Evolutionary conservation across 106 monocot species (phyloP).

Genomic region (Triglochin maritima): DNA sequence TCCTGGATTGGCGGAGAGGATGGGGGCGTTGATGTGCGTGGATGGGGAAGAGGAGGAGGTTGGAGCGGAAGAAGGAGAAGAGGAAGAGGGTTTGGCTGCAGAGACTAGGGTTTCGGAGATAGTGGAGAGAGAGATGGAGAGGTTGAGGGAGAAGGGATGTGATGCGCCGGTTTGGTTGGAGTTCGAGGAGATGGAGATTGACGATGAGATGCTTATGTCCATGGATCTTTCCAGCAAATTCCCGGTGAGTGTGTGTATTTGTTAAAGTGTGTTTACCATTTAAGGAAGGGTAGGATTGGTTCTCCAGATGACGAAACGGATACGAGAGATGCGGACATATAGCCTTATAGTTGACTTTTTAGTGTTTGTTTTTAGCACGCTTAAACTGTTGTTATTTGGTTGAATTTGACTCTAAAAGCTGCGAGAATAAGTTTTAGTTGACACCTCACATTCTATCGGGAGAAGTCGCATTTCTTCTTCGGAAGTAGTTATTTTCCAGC

Average conservation of each 20-base stretch:
- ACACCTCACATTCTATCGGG: no score
- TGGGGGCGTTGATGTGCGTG: conserved; percentile 94
- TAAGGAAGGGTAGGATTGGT: no score
- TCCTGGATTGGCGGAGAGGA: conserved; percentile 76
- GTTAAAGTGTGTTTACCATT: no score
- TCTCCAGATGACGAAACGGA: no score
- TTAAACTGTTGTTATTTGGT: no score
- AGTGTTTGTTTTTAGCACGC: no score
- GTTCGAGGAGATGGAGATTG: conserved; percentile 77
- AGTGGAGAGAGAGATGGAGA: conserved; percentile 47
- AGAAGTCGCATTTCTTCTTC: no score
- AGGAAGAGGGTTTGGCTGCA: background rate
- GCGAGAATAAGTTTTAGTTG: no score
- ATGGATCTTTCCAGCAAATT: conserved; percentile 67
- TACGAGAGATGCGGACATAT: no score
- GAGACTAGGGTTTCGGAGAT: conserved; percentile 25
- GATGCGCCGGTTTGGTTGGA: conserved; percentile 64
- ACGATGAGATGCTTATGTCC: conserved; percentile 68
- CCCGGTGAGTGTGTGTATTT: conserved; percentile 41
- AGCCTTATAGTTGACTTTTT: no score
- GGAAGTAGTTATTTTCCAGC: no score
- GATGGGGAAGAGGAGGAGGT: conserved; percentile 25
- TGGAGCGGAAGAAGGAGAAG: conserved; percentile 14
- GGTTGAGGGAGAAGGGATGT: conserved; percentile 34
- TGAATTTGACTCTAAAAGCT: no score